A percentile compares a stretch with the other conserved stretches of the same genome.
Evolutionary conservation across 164 flowering plant species (phyloP).

Genomic region (Akebia trifoliata): DNA sequence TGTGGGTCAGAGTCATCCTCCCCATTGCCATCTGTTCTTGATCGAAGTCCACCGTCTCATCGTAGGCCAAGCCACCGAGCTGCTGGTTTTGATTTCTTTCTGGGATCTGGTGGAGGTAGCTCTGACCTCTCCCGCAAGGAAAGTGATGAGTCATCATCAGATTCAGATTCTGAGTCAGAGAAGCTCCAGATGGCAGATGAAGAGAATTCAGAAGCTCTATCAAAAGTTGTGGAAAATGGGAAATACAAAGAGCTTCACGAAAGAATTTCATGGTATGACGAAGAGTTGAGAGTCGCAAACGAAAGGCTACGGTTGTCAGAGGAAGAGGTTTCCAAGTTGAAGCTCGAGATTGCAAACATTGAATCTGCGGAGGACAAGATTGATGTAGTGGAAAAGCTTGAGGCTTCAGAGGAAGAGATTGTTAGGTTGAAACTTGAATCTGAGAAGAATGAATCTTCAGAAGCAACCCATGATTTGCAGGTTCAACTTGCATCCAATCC

Average conservation of each 20-base stretch:
- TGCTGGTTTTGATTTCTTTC: conserved; percentile 80
- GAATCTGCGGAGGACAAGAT: conserved; percentile 17
- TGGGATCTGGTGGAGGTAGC: conserved; percentile 50
- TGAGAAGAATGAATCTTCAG: conserved; percentile 21
- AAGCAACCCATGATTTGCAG: conserved; percentile 22
- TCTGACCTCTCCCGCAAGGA: conserved; percentile 44
- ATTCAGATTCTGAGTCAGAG: conserved; percentile 49
- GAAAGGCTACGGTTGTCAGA: conserved; percentile 37
- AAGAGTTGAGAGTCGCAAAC: conserved; percentile 40
- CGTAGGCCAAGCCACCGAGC: conserved; percentile 50
- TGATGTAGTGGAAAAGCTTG: conserved; percentile 26
- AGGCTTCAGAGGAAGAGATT: conserved; percentile 38
- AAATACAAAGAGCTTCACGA: conserved; percentile 21
- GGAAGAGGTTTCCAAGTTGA: conserved; percentile 45
- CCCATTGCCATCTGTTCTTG: conserved; percentile 34
- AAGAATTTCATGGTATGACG: conserved; percentile 40
- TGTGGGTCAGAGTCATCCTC: conserved; percentile 41
- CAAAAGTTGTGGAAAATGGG: conserved; percentile 23
- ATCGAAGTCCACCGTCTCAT: conserved; percentile 26
- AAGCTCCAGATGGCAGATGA: conserved; percentile 41
- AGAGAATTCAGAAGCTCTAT: conserved; percentile 23
- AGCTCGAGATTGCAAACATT: conserved; percentile 35
- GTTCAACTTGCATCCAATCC: conserved; percentile 35
- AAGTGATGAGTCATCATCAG: conserved; percentile 47
- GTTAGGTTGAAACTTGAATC: conserved; percentile 34